Base-by-base conservation (phyloP, 495 filamentous ascomycete species). In the Penicillium psychrofluorescens region DNA sequence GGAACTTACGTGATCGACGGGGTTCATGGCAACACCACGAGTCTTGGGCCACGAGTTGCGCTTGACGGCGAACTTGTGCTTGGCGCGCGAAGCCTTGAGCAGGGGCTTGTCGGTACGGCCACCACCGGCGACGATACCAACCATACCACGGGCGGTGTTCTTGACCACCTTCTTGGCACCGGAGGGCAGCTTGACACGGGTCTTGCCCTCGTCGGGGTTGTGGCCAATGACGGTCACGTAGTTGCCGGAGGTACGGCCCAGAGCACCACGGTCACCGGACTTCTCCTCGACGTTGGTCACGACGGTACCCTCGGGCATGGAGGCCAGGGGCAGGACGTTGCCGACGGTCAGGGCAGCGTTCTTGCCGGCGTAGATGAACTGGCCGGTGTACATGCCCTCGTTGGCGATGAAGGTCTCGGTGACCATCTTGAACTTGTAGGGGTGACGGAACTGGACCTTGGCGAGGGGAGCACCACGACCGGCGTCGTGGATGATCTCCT, bases 1-100 rank as follows among this genome's bases (percentile, higher is more conserved):
- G 35, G 43, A 50, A 44, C 80, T 74, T 80, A 84, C 80, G 85
- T 97, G 92, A 77, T 98, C 92, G 58, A 98, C 92, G 54, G 92
- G 92, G 77, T 99, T 99, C 92, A 99, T 99, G 71, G 92, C 92
- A 80, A 99, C 92, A 94, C 92, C 92, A 89, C 92, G 90, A 81
- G 92, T 99, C 86, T 94, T 97, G 70, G 94, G 92, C 92, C 94
- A 97, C 62, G 80, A 88, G 87, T 97, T 97, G 67, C 94, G 86
- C 88, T 99, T 99, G 76, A 95, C 92, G 54, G 88, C 88, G 78
- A 95, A 97, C 86, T 98, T 97, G 70, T 95, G 88, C 86, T 92
- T 95, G 62, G 91, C 91, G 63, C 91, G 87, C 53, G 90, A 95
- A 55, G 91, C 91, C 88, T 97, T 98, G 56, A 99, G 79, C 62